These are phyloP conservation scores for Psilocybe sp. DNA, from an alignment of 768 basidiomycete species.

Conservation along the genomic window DNA sequence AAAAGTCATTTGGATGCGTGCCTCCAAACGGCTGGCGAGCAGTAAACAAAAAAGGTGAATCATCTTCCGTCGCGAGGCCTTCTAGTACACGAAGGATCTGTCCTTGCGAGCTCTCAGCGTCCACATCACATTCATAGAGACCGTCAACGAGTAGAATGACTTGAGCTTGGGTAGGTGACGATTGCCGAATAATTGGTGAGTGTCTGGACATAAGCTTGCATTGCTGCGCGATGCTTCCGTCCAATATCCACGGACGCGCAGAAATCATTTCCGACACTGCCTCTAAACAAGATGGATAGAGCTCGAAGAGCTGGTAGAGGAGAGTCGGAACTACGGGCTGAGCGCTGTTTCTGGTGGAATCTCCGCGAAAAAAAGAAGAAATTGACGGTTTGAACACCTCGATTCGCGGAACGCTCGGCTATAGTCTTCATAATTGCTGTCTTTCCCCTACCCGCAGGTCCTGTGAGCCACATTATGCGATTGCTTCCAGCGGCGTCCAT, in stretches of 20 bases:
- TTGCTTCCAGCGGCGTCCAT: too few relatives aligned
- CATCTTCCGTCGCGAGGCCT: not conserved
- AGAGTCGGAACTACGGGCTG: not conserved
- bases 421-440: constrained; percentile 10
- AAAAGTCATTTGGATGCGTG: not conserved
- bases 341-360: not conserved
- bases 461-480: constrained; percentile 7
- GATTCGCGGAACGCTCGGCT: not conserved
- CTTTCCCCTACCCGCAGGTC: constrained; percentile 11
- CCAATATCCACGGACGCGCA: not conserved
- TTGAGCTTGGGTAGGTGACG: not conserved
- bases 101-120: not conserved
- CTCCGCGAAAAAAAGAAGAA: constrained; percentile 3
- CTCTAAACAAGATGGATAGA: not conserved
- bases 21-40: constrained; percentile 2
- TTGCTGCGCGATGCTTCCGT: not conserved
- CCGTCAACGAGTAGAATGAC: constrained; percentile 2
- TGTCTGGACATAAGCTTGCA: not conserved
- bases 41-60: not conserved
- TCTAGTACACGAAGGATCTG: not conserved
- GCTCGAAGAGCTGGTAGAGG: not conserved
- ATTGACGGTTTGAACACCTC: not conserved
- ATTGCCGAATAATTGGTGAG: not conserved
- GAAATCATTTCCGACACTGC: not conserved
- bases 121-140: constrained; percentile 1